phyloP scores from a whole-genome alignment of 768 basidiomycete species.

The Pleurotus eryngii region DNA sequence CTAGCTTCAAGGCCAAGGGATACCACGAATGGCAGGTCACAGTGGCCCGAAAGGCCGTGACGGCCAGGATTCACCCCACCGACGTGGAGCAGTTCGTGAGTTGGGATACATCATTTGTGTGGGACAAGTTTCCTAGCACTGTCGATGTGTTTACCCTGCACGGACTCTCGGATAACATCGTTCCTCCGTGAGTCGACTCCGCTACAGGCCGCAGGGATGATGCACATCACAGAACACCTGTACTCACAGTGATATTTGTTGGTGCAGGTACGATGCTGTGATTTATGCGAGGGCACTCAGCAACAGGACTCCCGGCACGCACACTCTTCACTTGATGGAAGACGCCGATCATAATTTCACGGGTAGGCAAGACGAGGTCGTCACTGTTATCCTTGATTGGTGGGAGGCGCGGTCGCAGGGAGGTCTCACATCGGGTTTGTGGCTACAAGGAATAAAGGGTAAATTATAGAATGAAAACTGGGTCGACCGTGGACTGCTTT shows the following conservation, averaged over 20 bases:
- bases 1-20: slow-evolving; percentile 52
- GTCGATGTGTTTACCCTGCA: slow-evolving; percentile 76
- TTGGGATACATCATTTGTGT: slow-evolving; percentile 68
- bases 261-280: slow-evolving; percentile 61
- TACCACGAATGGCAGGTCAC: slow-evolving; percentile 59
- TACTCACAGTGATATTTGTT: neutral
- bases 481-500: neutral
- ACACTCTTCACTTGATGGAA: slow-evolving; percentile 67
- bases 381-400: slow-evolving; percentile 69
- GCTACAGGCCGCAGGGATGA: neutral
- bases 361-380: slow-evolving; percentile 64
- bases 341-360: slow-evolving; percentile 79
- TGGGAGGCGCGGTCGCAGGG: slow-evolving; percentile 45
- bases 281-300: slow-evolving; percentile 66
- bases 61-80: slow-evolving; percentile 49
- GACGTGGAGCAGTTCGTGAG: slow-evolving; percentile 59
- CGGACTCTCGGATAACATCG: slow-evolving; percentile 64
- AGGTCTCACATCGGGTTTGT: slow-evolving; percentile 58
- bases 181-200: slow-evolving; percentile 57
- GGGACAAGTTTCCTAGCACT: slow-evolving; percentile 59
- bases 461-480: slow-evolving; percentile 34
- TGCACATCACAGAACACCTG: neutral
- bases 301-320: slow-evolving; percentile 58
- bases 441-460: slow-evolving; percentile 52
- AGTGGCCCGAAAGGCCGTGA: slow-evolving; percentile 62